Base-by-base conservation (phyloP, 345 rosid genomes). In the Psidium guajava region DNA sequence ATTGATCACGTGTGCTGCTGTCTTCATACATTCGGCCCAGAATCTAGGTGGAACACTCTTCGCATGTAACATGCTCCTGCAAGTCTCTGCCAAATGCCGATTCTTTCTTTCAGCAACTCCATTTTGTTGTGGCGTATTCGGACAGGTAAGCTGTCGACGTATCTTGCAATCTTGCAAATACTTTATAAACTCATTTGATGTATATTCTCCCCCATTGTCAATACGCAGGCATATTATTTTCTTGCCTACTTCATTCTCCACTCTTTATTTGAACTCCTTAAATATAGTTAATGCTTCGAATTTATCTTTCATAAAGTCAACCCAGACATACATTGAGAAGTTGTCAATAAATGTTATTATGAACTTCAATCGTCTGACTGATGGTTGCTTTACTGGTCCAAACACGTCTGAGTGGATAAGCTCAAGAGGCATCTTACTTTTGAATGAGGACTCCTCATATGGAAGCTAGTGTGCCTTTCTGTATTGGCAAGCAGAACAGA, bases 361-460 rank as follows among this genome's bases (percentile, higher is more conserved):
- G 28, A 83, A 85, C 51, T 55, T 20, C 47, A 50, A 80, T 61
- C 64, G 14, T 87, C 57, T 13, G 18, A 25, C 58, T 16, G 88
- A 61, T 47, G 69, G 83, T 83, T 36, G 74, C 52, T 86, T 88
- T 1, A 86, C 42, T 16, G 40, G 86, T 10, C 54, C 77, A 82
- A 87, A 89, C 77, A 89, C 81, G 50, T 84, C 42, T 58, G 59
- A 87, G 21, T 89, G 86, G 5, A 87, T 47, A 20, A 86, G 52
- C 54, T 87, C 54, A 20, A 82, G 36, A 47, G 74, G 84, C 51
- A 47, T 73, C 22, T 84, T 74, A 12, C 49, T 83, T 86, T 40
- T 80, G 42, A 52, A 88, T 5, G 55, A 82, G 2, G 53, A 86
- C 12, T 86, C 83, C 21, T 82, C 56, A 24, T 82, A 86, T 25